Evolutionary conservation across 768 basidiomycete genomes (phyloP).

Genomic region (Cystobasidium onofrii): DNA sequence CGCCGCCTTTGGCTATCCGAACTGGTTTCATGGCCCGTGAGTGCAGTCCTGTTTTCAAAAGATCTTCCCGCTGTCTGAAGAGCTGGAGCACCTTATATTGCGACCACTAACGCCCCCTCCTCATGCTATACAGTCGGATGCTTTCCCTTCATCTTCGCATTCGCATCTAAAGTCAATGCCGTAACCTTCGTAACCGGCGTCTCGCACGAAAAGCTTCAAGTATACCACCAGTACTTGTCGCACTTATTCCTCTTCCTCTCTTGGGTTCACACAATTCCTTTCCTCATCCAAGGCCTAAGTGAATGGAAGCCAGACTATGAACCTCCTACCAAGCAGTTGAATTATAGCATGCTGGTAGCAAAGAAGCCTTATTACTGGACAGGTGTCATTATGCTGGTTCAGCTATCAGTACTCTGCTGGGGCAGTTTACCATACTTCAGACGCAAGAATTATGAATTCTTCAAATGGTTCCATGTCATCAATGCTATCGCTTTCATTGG

Average conservation of each 20-base stretch:
- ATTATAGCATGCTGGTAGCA: slow-evolving; percentile 34
- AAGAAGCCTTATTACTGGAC: slow-evolving; percentile 40
- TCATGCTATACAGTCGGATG: slow-evolving; percentile 32
- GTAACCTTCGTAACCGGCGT: slow-evolving; percentile 41
- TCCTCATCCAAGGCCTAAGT: slow-evolving; percentile 36
- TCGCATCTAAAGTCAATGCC: slow-evolving; percentile 42
- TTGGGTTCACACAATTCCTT: slow-evolving; percentile 38
- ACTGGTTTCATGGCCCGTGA: slow-evolving; percentile 33
- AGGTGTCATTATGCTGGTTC: slow-evolving; percentile 36
- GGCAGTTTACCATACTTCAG: slow-evolving; percentile 35
- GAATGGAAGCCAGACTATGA: slow-evolving; percentile 37
- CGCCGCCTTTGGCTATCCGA: slow-evolving; percentile 40
- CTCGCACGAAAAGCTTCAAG: slow-evolving; percentile 44
- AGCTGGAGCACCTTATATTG: too few relatives aligned
- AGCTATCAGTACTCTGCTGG: slow-evolving; percentile 40
- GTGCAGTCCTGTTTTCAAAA: neutral
- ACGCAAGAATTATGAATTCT: slow-evolving; percentile 37
- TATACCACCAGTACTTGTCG: slow-evolving; percentile 39
- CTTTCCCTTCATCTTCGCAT: slow-evolving; percentile 41
- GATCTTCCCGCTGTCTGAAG: too few relatives aligned
- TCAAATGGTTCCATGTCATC: slow-evolving; percentile 38
- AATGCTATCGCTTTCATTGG: slow-evolving; percentile 40
- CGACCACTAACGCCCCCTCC: neutral
- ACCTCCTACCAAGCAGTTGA: slow-evolving; percentile 36
- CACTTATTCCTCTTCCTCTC: slow-evolving; percentile 35